Evolutionary conservation across 164 flowering plant genomes (phyloP), one percentile per base, ranked within the genome.

Genomic region (Tinospora cordifolia): DNA sequence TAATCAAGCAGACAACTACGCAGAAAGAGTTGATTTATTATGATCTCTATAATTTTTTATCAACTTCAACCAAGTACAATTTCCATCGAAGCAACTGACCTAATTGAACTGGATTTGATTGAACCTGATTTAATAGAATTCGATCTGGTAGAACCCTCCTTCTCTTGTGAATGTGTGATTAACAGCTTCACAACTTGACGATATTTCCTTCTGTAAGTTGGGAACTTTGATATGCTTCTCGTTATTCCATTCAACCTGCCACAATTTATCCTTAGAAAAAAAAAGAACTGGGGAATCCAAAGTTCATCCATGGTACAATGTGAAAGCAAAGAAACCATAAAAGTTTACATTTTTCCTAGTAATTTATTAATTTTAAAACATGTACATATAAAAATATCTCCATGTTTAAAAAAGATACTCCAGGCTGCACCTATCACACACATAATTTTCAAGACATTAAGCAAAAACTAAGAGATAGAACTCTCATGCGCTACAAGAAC

Each of bases 191-290:
- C 87, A 17, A 92, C 83, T 6, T 81, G 89, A 11, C 83, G 80
- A 72, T 63, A 90, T 76, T 66, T 81, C 76, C 98, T 86, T 72
- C 98, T 83, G 67, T 87, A 88, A 4, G 94, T 92, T 10, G 96
- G 98, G 26, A 92, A 76, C 84, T 87, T 92, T 0, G 94, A 80
- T 51, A 87, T 67, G 64, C 91, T 83, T 76, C 89, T 83, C 2
- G 75, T 65, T 76, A 92, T 84, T 77, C 98, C 96, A 21, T 72
- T 74, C 87, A 92, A 76, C 85, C 96, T 92, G 87, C 75, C 67
- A 82, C 25, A 54, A 54, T 5, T 8, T 19, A 24, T 2, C 8
- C 5, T 54, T 9, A 54, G 24, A 19, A 8, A 54, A 30, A 30
- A 54, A 54, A 1, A 8, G 10, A 54, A 54, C 24, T 54, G n/a